These are phyloP conservation scores for Didymella glomerata DNA, from an alignment of 2,329 filamentous ascomycete species.

Conservation along the genomic window DNA sequence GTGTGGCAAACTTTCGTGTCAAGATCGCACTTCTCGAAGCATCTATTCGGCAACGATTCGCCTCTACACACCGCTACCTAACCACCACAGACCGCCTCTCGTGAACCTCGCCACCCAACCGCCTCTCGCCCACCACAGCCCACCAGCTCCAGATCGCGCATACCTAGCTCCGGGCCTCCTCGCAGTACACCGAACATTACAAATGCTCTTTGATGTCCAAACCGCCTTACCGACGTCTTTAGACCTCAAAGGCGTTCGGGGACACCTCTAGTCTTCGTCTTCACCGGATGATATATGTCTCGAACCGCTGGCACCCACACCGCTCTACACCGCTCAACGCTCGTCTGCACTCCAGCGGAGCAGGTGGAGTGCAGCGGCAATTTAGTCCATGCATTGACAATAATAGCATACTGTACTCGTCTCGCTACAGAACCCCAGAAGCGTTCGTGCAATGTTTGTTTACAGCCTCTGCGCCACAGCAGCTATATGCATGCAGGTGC, in stretches of 20 bases:
- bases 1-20: background rate
- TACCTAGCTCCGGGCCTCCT: constrained; percentile 6
- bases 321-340: constrained; percentile 22
- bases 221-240: constrained; percentile 14
- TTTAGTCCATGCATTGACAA: background rate
- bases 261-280: constrained; percentile 3
- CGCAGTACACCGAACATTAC: constrained; percentile 1
- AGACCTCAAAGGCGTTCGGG: background rate
- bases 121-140: background rate
- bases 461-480: constrained; percentile 10
- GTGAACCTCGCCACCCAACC: constrained; percentile 23
- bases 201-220: background rate
- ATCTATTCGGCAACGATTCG: constrained; percentile 13
- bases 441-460: constrained; percentile 15
- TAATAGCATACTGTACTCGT: constrained; percentile 5
- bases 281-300: constrained; percentile 18
- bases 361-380: background rate
- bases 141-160: constrained; percentile 3
- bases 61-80: constrained; percentile 18
- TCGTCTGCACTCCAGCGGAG: background rate
- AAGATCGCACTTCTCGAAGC: background rate
- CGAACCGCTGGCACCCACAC: constrained; percentile 20
- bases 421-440: constrained; percentile 3
- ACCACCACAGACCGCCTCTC: constrained; percentile 18
- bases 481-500: background rate